phyloP scores from a whole-genome alignment of 441 rosid species.

The Euphorbia schlechtendalii region DNA sequence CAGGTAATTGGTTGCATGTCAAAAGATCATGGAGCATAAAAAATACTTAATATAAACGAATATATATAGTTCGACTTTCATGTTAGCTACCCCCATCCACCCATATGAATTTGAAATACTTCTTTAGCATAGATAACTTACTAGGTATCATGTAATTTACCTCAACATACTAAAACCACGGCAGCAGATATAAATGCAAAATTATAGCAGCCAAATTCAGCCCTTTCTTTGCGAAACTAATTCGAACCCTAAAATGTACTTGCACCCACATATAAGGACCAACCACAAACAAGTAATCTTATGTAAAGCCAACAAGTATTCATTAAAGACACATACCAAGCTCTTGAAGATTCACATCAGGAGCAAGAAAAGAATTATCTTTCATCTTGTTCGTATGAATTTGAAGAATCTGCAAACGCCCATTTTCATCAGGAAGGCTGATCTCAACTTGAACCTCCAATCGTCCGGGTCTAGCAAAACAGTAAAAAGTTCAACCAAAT shows the following conservation, averaged over 20 bases:
- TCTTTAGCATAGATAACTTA: not conserved
- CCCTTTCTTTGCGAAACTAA: not conserved
- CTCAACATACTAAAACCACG: not conserved
- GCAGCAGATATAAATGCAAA: not conserved
- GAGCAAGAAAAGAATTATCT: constrained; percentile 90
- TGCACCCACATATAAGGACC: not conserved
- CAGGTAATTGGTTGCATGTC: not conserved
- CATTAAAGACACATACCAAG: constrained; percentile 52
- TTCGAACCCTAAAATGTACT: not conserved
- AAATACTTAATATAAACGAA: too few relatives aligned
- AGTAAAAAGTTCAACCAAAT: not conserved
- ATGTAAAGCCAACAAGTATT: constrained; percentile 2
- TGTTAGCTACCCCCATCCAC: constrained; percentile 1
- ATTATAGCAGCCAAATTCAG: not conserved
- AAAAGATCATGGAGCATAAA: not conserved
- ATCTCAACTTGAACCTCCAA: constrained; percentile 98
- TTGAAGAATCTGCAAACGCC: constrained; percentile 91
- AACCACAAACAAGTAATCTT: not conserved
- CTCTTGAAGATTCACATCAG: constrained; percentile 82
- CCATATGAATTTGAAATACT: not conserved
- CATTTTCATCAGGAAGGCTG: constrained; percentile 99
- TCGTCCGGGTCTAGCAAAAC: constrained; percentile 73
- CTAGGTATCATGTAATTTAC: not conserved
- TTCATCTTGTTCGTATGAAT: constrained; percentile 98
- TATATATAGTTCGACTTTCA: not conserved